phyloP scores from a whole-genome alignment of 1,284 basidiomycete genomes.

The Sporisorium scitamineum region DNA sequence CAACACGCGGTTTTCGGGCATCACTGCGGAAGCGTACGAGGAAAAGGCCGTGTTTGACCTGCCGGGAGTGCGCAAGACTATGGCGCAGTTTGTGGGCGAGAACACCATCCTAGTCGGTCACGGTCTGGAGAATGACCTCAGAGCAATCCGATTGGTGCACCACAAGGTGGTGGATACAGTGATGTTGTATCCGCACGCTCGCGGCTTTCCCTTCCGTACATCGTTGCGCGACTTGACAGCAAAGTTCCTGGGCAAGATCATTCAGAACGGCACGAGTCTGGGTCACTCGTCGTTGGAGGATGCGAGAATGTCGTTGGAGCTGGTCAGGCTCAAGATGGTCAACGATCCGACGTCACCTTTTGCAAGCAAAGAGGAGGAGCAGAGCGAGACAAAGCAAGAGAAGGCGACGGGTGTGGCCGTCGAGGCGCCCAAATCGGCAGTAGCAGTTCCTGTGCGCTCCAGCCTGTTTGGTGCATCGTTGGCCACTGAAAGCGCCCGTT shows the following conservation, averaged over 20 bases:
- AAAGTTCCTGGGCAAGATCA: constrained; percentile 59
- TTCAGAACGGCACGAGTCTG: constrained; percentile 56
- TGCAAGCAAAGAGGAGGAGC: constrained; percentile 10
- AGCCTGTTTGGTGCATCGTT: constrained; percentile 40
- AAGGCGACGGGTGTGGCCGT: constrained; percentile 32
- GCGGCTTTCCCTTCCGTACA: constrained; percentile 63
- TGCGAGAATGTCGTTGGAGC: constrained; percentile 58
- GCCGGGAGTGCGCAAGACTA: constrained; percentile 39
- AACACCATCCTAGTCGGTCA: constrained; percentile 65
- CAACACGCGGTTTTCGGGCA: constrained; percentile 66
- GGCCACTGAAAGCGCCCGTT: constrained; percentile 42
- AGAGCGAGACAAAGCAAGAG: background rate
- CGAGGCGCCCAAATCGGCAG: background rate
- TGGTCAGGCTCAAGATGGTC: constrained; percentile 55
- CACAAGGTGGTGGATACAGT: constrained; percentile 59
- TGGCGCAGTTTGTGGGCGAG: constrained; percentile 56
- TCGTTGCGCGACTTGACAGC: constrained; percentile 59
- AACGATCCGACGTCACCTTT: constrained; percentile 41
- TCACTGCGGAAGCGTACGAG: constrained; percentile 54
- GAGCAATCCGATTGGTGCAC: constrained; percentile 62
- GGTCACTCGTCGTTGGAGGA: constrained; percentile 66
- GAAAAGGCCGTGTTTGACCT: constrained; percentile 49
- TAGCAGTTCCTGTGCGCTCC: constrained; percentile 18
- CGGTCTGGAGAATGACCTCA: constrained; percentile 65
- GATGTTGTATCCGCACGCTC: constrained; percentile 61